Percentiles rank a stretch among this genome's conserved stretches.
Evolutionary conservation across 2,329 filamentous ascomycete genomes (phyloP).

Genomic region (Neonectria coccinea): DNA sequence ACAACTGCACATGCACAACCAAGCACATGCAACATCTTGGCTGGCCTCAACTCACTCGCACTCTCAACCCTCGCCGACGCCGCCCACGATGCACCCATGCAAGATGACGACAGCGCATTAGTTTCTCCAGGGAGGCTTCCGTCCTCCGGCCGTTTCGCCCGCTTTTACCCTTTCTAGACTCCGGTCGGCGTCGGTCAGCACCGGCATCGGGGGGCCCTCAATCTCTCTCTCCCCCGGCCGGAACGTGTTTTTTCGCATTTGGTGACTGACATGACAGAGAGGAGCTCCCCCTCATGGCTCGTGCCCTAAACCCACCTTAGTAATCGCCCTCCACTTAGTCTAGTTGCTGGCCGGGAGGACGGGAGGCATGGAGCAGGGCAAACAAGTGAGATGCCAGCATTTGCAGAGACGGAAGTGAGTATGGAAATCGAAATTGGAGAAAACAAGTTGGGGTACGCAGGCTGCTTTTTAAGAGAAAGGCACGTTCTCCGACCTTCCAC

Average conservation of each 20-base stretch:
- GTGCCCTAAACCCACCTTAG: conserved; percentile 11
- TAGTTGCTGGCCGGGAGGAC: conserved; percentile 4
- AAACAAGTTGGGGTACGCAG: too few species aligned
- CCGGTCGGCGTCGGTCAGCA: conserved; percentile 24
- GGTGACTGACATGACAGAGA: background rate
- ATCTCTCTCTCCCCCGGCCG: conserved; percentile 13
- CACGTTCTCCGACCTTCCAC: background rate
- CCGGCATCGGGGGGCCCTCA: conserved; percentile 38
- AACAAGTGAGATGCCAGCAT: background rate
- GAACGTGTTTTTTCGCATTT: conserved; percentile 2
- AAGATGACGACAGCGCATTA: conserved; percentile 5
- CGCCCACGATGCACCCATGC: conserved; percentile 8
- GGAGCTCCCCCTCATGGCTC: background rate
- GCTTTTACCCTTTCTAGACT: conserved; percentile 5
- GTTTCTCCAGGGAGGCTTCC: background rate
- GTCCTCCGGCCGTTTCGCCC: conserved; percentile 6
- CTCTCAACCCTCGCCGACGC: conserved; percentile 11
- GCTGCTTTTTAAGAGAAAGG: background rate
- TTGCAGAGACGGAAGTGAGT: background rate
- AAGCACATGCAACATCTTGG: background rate
- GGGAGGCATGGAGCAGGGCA: conserved; percentile 5
- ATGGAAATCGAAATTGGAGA: background rate
- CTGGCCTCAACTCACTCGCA: conserved; percentile 10
- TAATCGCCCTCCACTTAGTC: conserved; percentile 1
- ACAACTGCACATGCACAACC: background rate